These are phyloP conservation scores for Oryza longistaminata DNA, from an alignment of 176 grass and related monocot species.

Conservation along the genomic window DNA sequence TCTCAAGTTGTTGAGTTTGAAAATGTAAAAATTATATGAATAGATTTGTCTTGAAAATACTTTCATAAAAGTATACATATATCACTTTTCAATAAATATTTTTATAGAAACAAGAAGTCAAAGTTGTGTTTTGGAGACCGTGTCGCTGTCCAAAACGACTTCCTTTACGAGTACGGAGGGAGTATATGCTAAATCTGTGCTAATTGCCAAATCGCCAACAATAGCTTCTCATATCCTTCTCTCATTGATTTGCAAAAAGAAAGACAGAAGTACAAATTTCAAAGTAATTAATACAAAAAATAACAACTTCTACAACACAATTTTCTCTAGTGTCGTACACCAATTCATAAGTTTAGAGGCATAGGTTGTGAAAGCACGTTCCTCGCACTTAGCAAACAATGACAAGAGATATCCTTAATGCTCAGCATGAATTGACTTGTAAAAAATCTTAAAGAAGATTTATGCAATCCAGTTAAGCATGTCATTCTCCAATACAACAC, in stretches of 20 bases:
- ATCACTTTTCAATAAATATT: too few species aligned
- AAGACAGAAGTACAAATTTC: not conserved
- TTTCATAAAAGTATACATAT: too few species aligned
- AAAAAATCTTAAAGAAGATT: not conserved
- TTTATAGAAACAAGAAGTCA: too few species aligned
- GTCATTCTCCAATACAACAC: not conserved
- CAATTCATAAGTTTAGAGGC: too few species aligned
- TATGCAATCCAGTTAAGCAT: not conserved
- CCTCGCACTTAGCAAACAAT: not conserved
- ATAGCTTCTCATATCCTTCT: not conserved
- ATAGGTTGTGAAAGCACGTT: not conserved
- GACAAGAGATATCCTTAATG: not conserved
- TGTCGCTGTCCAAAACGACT: too few species aligned
- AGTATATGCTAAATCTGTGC: not conserved
- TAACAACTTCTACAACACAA: not conserved
- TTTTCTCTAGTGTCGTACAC: not conserved
- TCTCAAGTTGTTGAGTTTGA: too few species aligned
- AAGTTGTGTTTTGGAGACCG: too few species aligned
- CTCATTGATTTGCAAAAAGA: not conserved
- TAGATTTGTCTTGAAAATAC: too few species aligned
- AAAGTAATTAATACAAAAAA: not conserved
- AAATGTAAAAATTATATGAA: too few species aligned
- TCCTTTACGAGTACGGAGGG: too few species aligned
- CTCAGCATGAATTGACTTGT: not conserved
- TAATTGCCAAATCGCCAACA: not conserved